phyloP scores from a whole-genome alignment of 202 grass and related monocot species.

The Dendrocalamus latiflorus region DNA sequence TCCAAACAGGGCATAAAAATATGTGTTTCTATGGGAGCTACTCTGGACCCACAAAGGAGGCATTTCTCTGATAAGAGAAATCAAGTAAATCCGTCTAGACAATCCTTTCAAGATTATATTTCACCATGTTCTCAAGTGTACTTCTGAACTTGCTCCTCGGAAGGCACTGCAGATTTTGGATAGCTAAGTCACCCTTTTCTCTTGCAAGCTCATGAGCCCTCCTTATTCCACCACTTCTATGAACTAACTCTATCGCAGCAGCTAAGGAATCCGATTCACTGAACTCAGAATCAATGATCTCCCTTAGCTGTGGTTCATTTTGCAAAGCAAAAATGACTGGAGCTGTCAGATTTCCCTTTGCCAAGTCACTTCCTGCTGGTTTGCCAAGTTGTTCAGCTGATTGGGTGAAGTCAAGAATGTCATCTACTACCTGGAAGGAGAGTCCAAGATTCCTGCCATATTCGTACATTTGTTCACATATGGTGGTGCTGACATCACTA shows the following conservation, averaged over 20 bases:
- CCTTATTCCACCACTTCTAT: conserved; percentile 49
- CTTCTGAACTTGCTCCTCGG: conserved; percentile 51
- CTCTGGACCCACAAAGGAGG: not conserved
- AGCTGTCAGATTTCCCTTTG: no score
- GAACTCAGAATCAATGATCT: conserved; percentile 72
- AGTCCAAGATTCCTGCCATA: conserved; percentile 72
- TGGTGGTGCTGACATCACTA: conserved; percentile 25
- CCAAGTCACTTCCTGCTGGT: conserved; percentile 55
- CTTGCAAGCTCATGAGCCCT: conserved; percentile 60
- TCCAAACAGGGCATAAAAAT: not conserved
- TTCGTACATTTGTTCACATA: conserved; percentile 69
- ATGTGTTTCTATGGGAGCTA: not conserved
- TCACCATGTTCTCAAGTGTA: conserved; percentile 62
- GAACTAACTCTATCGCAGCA: conserved; percentile 54
- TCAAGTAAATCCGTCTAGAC: conserved; percentile 36
- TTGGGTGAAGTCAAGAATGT: conserved; percentile 87
- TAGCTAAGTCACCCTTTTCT: conserved; percentile 51
- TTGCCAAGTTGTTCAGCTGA: conserved; percentile 78
- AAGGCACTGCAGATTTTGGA: conserved; percentile 51
- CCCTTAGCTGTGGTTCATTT: conserved; percentile 49
- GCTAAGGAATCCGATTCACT: conserved; percentile 48
- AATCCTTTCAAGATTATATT: conserved; percentile 68
- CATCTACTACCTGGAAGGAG: conserved; percentile 78
- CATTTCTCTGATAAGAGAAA: not conserved
- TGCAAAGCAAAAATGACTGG: conserved; percentile 60